Evolutionary conservation across 176 grass and related monocot genomes (phyloP).

Genomic region (Musa acuminata): DNA sequence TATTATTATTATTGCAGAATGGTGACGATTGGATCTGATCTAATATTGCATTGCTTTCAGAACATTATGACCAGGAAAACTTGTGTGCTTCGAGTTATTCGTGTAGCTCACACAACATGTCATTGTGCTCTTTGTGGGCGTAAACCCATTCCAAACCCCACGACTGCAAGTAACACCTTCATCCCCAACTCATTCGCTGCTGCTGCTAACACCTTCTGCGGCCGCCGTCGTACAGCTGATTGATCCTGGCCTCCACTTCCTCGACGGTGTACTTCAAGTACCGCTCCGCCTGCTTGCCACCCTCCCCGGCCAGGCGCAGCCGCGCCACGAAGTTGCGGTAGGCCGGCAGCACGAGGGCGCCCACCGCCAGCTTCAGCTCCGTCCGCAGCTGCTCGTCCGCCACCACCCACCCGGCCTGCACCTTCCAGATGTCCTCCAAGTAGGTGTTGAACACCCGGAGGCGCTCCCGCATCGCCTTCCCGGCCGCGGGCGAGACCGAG

Average conservation of each 20-base stretch:
- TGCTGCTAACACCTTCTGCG: neutral
- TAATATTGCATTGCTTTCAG: no score
- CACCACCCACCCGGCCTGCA: conserved; percentile 54
- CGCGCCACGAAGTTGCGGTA: conserved; percentile 50
- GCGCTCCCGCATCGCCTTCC: conserved; percentile 49
- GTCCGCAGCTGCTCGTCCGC: conserved; percentile 50
- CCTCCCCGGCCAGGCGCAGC: conserved; percentile 41
- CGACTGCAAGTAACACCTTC: no score
- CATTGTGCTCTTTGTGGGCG: no score
- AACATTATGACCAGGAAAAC: no score
- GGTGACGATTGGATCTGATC: no score
- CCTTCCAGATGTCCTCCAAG: conserved; percentile 60
- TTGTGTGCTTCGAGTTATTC: no score
- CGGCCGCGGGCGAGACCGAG: neutral
- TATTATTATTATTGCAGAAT: no score
- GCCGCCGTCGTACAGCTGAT: conserved; percentile 56
- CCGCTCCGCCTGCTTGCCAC: conserved; percentile 31
- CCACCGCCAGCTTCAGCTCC: conserved; percentile 44
- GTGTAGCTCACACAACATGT: no score
- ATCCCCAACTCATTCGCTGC: no score
- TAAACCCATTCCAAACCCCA: no score
- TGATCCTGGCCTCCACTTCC: conserved; percentile 55
- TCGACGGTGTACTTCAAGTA: conserved; percentile 68
- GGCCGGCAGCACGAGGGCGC: conserved; percentile 46
- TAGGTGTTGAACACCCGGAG: conserved; percentile 67